A percentile compares a stretch with the other conserved stretches of the same genome.
phyloP scores from a whole-genome alignment of 202 grass and related monocot genomes.

The Setaria viridis region DNA sequence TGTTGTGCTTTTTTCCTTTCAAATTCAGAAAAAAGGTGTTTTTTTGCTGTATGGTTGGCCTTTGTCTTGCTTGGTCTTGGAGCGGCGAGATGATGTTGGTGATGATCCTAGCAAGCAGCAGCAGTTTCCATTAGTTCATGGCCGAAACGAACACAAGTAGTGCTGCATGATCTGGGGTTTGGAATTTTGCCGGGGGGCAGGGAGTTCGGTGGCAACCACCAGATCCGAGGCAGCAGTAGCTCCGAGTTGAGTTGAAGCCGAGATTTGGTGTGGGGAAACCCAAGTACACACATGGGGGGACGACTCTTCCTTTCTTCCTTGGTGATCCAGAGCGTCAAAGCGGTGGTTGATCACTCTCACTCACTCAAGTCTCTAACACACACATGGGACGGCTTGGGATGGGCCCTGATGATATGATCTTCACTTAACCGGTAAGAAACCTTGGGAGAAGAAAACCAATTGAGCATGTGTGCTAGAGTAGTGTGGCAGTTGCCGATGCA shows the following conservation, averaged over 20 bases:
- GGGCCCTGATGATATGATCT: not conserved
- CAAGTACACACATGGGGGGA: conserved; percentile 52
- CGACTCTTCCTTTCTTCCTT: not conserved
- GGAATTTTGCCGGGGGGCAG: conserved; percentile 2
- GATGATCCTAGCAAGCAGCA: not conserved
- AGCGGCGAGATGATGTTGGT: not conserved
- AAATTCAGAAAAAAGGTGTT: not conserved
- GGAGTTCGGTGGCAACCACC: conserved; percentile 54
- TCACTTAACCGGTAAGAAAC: not conserved
- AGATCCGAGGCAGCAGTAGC: conserved; percentile 16
- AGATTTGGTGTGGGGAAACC: conserved; percentile 50
- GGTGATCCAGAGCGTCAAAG: conserved; percentile 14
- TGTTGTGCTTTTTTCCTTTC: not conserved
- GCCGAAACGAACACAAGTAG: not conserved
- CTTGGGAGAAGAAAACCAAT: not conserved
- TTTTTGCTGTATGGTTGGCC: not conserved
- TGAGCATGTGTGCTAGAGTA: not conserved
- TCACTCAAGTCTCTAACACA: not conserved
- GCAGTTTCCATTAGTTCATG: not conserved
- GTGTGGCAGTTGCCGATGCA: not conserved
- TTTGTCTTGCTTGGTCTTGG: not conserved
- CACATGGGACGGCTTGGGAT: not conserved
- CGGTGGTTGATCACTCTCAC: conserved; percentile 19
- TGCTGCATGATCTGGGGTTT: conserved; percentile 9
- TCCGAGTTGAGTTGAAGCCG: not conserved